Percentiles rank a stretch among this genome's conserved stretches.
Evolutionary conservation across 2,329 filamentous ascomycete genomes (phyloP).

Genomic region (Alternaria rosae): DNA sequence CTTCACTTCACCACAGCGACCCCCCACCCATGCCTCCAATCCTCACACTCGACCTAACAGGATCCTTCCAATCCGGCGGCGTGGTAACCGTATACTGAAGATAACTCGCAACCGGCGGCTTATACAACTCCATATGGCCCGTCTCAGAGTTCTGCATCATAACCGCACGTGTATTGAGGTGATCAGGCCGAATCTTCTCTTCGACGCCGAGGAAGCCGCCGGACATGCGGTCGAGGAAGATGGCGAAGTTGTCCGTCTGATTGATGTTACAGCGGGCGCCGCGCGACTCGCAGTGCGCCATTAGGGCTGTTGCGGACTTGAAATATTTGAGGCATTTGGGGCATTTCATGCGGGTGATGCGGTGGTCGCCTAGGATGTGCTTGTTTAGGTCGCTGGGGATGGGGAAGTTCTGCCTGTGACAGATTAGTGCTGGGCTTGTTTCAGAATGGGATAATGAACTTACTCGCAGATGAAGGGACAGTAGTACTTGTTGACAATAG

Average conservation of each 20-base stretch:
- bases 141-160: slow-evolving; percentile 30
- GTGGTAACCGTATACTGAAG: slow-evolving; percentile 41
- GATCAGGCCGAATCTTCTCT: slow-evolving; percentile 42
- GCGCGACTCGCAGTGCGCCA: slow-evolving; percentile 51
- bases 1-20: slow-evolving; percentile 4
- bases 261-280: slow-evolving; percentile 45
- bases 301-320: slow-evolving; percentile 46
- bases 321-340: slow-evolving; percentile 53
- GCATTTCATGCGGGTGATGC: slow-evolving; percentile 47
- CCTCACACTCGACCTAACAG: slow-evolving; percentile 16
- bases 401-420: slow-evolving; percentile 35
- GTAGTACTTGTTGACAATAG: slow-evolving; percentile 55
- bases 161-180: slow-evolving; percentile 32
- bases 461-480: slow-evolving; percentile 66
- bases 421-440: slow-evolving; percentile 1
- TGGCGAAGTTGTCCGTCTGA: slow-evolving; percentile 44
- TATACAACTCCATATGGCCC: slow-evolving; percentile 32
- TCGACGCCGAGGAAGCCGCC: slow-evolving; percentile 52
- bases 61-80: slow-evolving; percentile 44
- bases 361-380: slow-evolving; percentile 50
- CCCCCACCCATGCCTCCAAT: slow-evolving; percentile 20
- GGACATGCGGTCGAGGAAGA: slow-evolving; percentile 50
- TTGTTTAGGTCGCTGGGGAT: slow-evolving; percentile 39
- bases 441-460: slow-evolving; percentile 17
- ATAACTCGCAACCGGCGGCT: slow-evolving; percentile 36